Percentiles rank a stretch among this genome's conserved stretches.
phyloP scores from a whole-genome alignment of 192 early-diverging fungal genomes.

The Podochytrium sp. region DNA sequence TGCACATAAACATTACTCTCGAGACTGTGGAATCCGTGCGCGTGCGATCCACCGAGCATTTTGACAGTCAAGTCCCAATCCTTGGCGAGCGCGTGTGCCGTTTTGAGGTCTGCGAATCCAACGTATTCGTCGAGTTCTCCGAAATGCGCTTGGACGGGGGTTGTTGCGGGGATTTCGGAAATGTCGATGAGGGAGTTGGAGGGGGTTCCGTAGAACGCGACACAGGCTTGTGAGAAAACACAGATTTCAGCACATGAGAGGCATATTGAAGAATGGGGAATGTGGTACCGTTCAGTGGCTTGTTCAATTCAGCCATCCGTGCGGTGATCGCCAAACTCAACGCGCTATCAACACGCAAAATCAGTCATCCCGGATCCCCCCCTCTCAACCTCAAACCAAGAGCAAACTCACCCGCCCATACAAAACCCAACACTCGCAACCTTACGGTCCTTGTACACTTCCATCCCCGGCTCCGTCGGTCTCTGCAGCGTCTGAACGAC shows the following conservation, averaged over 20 bases:
- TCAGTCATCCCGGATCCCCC: neutral
- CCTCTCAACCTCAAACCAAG: neutral
- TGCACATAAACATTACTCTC: slow-evolving; percentile 35
- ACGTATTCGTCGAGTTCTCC: slow-evolving; percentile 22
- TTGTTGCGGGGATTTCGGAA: slow-evolving; percentile 25
- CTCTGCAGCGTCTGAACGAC: neutral
- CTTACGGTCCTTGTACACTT: slow-evolving; percentile 30
- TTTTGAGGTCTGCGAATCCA: slow-evolving; percentile 25
- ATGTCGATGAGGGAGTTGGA: slow-evolving; percentile 19
- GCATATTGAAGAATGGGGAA: neutral
- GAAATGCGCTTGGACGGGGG: slow-evolving; percentile 37
- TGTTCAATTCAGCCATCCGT: slow-evolving; percentile 21
- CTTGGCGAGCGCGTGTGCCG: slow-evolving; percentile 25
- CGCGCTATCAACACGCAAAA: slow-evolving; percentile 5
- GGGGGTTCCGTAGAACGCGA: slow-evolving; percentile 35
- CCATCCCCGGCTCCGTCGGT: slow-evolving; percentile 17
- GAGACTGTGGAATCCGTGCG: slow-evolving; percentile 32
- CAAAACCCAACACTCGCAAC: slow-evolving; percentile 55
- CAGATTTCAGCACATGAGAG: neutral
- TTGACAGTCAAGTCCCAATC: slow-evolving; percentile 34
- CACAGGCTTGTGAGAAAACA: slow-evolving; percentile 17
- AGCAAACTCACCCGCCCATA: slow-evolving; percentile 48
- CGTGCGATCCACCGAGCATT: slow-evolving; percentile 29
- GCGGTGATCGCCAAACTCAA: slow-evolving; percentile 46
- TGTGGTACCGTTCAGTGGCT: slow-evolving; percentile 25